Percentiles rank a stretch among this genome's conserved stretches.
Evolutionary conservation across 2,329 filamentous ascomycete genomes (phyloP).

Genomic region (Phaeomoniella chlamydospora): DNA sequence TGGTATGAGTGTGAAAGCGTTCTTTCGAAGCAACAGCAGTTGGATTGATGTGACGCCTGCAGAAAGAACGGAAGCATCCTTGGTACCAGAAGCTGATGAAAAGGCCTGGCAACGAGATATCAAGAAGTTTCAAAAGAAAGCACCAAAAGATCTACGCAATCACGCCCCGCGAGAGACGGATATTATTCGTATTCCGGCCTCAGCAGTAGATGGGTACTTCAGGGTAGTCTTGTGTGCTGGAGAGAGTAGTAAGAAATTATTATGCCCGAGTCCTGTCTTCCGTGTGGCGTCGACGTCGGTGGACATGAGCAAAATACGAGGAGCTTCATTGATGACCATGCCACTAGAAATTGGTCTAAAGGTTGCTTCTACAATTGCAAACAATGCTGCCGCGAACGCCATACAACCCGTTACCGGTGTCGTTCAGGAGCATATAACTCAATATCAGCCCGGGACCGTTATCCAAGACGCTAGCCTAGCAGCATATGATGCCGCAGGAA

Average conservation of each 20-base stretch:
- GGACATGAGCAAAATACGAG: constrained; percentile 46
- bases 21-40: constrained; percentile 41
- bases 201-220: constrained; percentile 53
- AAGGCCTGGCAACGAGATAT: constrained; percentile 56
- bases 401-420: constrained; percentile 25
- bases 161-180: constrained; percentile 48
- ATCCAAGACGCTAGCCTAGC: constrained; percentile 17
- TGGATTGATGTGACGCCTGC: constrained; percentile 58
- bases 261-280: constrained; percentile 55
- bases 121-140: constrained; percentile 45
- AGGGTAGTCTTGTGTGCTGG: constrained; percentile 49
- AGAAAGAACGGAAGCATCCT: constrained; percentile 27
- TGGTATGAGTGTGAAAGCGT: constrained; percentile 51
- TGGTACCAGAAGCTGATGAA: constrained; percentile 44
- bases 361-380: constrained; percentile 27
- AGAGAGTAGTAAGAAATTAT: constrained; percentile 35
- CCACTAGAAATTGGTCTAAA: constrained; percentile 52
- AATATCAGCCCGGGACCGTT: constrained; percentile 15
- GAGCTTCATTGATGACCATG: constrained; percentile 49
- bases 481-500: constrained; percentile 17
- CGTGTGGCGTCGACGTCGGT: constrained; percentile 52
- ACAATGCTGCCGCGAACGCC: constrained; percentile 29
- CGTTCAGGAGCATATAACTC: constrained; percentile 24
- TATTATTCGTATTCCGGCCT: constrained; percentile 48
- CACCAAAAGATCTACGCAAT: constrained; percentile 26